These are phyloP conservation scores for Ochetophila trinervis DNA, from an alignment of 306 rosid species.

Conservation along the genomic window DNA sequence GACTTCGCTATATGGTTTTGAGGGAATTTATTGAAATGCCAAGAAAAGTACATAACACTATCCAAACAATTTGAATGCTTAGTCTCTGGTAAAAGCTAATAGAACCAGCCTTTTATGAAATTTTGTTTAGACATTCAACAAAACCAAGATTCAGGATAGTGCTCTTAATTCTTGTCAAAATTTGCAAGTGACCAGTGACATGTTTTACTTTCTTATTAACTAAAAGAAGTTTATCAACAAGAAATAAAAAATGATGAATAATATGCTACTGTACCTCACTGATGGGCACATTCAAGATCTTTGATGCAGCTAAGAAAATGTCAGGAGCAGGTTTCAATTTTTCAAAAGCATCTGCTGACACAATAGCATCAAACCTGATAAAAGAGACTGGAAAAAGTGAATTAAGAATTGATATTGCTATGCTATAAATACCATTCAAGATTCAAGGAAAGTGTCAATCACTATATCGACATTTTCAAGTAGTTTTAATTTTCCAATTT, in stretches of 20 bases:
- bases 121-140: conserved; percentile 11
- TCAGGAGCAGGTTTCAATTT: conserved; percentile 98
- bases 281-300: conserved; percentile 62
- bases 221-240: background rate
- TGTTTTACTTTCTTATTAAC: background rate
- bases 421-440: background rate
- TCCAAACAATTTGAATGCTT: conserved; percentile 6
- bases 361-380: conserved; percentile 91
- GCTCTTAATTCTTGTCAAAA: background rate
- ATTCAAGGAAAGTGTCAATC: too few relatives aligned
- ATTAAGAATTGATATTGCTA: conserved; percentile 5
- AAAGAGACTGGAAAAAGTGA: conserved; percentile 23
- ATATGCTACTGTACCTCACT: conserved; percentile 55
- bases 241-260: conserved; percentile 8
- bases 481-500: too few relatives aligned
- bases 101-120: conserved; percentile 12
- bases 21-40: background rate
- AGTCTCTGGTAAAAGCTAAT: conserved; percentile 17
- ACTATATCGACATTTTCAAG: too few relatives aligned
- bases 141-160: background rate
- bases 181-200: background rate
- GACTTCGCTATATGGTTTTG: background rate
- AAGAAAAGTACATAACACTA: background rate
- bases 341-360: conserved; percentile 97
- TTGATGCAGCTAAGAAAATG: conserved; percentile 88